Evolutionary conservation across 768 basidiomycete species (phyloP), one percentile per base, ranked within the genome.

Genomic region (Boletus huronensis): DNA sequence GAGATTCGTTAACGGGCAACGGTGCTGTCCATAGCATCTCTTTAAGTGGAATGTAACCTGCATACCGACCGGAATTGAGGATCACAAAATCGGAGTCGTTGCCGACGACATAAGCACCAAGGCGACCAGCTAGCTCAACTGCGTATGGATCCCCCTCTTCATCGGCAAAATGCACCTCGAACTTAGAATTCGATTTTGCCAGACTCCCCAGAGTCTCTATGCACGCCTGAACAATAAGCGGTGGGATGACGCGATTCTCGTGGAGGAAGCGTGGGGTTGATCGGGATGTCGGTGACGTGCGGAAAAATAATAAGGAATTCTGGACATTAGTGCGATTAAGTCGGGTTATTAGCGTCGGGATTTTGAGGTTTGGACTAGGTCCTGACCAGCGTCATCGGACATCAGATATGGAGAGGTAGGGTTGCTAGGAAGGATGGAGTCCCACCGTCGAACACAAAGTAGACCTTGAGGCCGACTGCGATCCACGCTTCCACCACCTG

Each of bases 31-130:
- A 93, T 46, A 83, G 70, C 82, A 93, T 84, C 56, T 88, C 85
- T 56, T 85, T 79, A 53, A 93, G 67, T 0, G 89, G 84, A 41
- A 92, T 82, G 61, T 88, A 93, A 19, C 91, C 91, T 47, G 73
- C 75, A 67, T 93, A 92, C 10, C 83, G 87, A 32, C 86, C 87
- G 13, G 83, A 75, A 61, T 89, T 89, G 49, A 91, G 72, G 50
- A 93, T 78, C 46, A 88, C 83, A 58, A 88, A 93, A 67, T 93
- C 91, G 3, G 90, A 93, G 73, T 93, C 91, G 55, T 78, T 83
- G 23, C 86, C 88, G 0, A 84, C 77, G 43, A 93, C 88, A 59
- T 86, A 93, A 32, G 82, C 91, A 9, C 79, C 77, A 11, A 91
- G 70, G 45, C 81, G 78, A 14, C 83, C 90, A 10, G 91, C 91